Base-by-base conservation (phyloP, 129 eudicot species). In the Flaveria linearis region DNA sequence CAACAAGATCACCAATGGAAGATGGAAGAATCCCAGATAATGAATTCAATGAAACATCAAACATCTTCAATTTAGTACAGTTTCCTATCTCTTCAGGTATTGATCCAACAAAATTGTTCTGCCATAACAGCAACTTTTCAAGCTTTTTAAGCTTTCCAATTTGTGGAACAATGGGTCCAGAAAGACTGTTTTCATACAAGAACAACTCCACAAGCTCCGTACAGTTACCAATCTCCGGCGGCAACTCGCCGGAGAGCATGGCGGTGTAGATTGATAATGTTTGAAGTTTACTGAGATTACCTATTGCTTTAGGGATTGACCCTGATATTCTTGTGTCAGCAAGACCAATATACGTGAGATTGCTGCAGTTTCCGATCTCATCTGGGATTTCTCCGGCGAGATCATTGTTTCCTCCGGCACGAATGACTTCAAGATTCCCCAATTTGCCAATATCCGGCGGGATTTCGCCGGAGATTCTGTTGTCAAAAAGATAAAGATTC, bases 21-120 rank as follows among this genome's bases (percentile, higher is more conserved):
- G 26, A 20, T 4, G 96, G 96, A 55, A 89, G 73, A 3, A 79
- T 57, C 46, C 96, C 96, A 56, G 91, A 84, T 56, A 89, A 63
- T 1, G 88, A 75, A 76, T 89, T 89, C 58, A 89, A 76, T 30
- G 91, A 87, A 65, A 87, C 64, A 79, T 89, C 96, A 76, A 89
- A 75, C 81, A 79, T 78, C 20, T 25, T 83, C 45, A 89, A 79
- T 16, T 80, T 83, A n/a, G 77, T 78, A 66, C 96, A 89, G 70
- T 87, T 87, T 33, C 96, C 96, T 75, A 89, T 85, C 72, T 89
- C 96, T 2, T 82, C 80, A 42, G 96, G 96, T 26, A 89, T 87
- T 18, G 68, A 60, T 7, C 96, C 96, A 30, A 85, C 79, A 5
- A 89, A 73, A 23, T 75, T 78, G 52, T 89, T 89, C 61, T 89